These are phyloP conservation scores for Moniliella sp. DNA, from an alignment of 1,284 basidiomycete species.

Conservation along the genomic window DNA sequence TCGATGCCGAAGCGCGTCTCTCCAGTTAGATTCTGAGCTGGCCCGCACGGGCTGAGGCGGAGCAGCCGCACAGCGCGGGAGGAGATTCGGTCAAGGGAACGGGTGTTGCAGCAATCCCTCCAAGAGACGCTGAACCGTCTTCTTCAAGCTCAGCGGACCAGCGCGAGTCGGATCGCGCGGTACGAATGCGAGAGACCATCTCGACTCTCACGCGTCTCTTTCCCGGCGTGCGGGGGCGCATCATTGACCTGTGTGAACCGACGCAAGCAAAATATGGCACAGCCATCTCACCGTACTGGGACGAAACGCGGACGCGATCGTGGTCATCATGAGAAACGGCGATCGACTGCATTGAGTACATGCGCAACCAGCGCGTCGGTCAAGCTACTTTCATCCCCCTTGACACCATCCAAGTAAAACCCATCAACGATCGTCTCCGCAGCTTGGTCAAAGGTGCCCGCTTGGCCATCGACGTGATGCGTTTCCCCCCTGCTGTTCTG, in stretches of 20 bases:
- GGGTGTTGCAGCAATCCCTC: constrained; percentile 43
- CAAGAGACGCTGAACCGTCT: constrained; percentile 61
- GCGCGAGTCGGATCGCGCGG: constrained; percentile 58
- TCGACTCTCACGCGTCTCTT: constrained; percentile 49
- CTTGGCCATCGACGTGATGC: constrained; percentile 68
- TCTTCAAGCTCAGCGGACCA: constrained; percentile 36
- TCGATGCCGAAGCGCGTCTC: not conserved
- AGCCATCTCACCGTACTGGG: constrained; percentile 89
- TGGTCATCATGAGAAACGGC: constrained; percentile 84
- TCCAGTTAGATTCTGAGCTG: not conserved
- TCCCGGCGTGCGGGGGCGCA: constrained; percentile 44
- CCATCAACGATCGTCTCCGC: constrained; percentile 79
- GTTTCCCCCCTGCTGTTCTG: constrained; percentile 39
- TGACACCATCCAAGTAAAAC: constrained; percentile 80
- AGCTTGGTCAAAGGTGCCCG: constrained; percentile 73
- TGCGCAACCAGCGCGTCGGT: constrained; percentile 78
- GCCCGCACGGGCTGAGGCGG: too few species aligned
- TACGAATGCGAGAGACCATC: constrained; percentile 62
- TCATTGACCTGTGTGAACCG: constrained; percentile 79
- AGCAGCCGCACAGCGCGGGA: too few species aligned
- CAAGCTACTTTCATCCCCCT: constrained; percentile 92
- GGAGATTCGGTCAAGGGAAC: constrained; percentile 2
- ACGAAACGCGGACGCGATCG: constrained; percentile 77
- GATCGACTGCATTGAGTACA: constrained; percentile 89
- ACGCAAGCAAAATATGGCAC: constrained; percentile 75